Evolutionary conservation across 495 filamentous ascomycete species (phyloP).

Genomic region (Pyrenula massariospora): DNA sequence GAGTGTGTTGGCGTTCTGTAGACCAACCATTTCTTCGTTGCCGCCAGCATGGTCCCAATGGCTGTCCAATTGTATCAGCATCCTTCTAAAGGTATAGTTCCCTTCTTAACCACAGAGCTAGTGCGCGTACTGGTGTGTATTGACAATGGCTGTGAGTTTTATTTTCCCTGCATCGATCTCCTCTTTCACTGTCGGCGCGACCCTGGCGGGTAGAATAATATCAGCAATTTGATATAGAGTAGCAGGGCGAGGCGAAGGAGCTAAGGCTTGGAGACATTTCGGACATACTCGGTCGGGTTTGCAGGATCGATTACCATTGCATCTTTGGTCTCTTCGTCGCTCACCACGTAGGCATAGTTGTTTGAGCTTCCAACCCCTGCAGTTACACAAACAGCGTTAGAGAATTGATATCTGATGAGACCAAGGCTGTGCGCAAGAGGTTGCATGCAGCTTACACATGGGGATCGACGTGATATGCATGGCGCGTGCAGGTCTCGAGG

Average conservation of each 20-base stretch:
- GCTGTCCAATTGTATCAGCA: slow-evolving; percentile 27
- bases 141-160: slow-evolving; percentile 80
- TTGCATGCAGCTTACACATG: slow-evolving; percentile 85
- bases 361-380: slow-evolving; percentile 83
- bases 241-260: neutral
- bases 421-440: no score
- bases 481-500: slow-evolving; percentile 15
- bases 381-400: slow-evolving; percentile 1
- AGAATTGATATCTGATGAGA: neutral
- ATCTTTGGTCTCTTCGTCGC: slow-evolving; percentile 80
- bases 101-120: neutral
- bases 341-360: slow-evolving; percentile 94
- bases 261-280: neutral
- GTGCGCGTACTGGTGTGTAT: slow-evolving; percentile 80
- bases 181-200: slow-evolving; percentile 65
- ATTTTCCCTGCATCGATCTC: slow-evolving; percentile 60
- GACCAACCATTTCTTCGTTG: slow-evolving; percentile 62
- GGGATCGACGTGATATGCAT: slow-evolving; percentile 98
- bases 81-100: slow-evolving; percentile 1
- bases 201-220: slow-evolving; percentile 38
- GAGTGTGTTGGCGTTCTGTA: neutral
- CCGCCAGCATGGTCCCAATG: slow-evolving; percentile 94
- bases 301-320: slow-evolving; percentile 96
- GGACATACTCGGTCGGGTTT: slow-evolving; percentile 73
- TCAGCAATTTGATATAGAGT: neutral